Evolutionary conservation across 2,329 filamentous ascomycete species (phyloP).

Genomic region (Fusarium solani-melongenae): DNA sequence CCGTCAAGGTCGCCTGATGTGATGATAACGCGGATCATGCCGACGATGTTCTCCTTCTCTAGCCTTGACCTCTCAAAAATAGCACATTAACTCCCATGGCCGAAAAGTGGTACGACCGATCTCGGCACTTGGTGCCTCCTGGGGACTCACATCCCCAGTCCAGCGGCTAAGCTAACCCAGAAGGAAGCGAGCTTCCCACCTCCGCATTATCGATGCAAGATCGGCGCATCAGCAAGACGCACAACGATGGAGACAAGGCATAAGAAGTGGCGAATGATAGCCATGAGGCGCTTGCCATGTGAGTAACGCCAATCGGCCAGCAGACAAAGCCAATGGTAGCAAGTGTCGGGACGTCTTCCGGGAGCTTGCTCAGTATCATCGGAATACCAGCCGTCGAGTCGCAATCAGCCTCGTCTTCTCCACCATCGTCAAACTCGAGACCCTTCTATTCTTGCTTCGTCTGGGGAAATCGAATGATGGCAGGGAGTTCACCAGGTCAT

Average conservation of each 20-base stretch:
- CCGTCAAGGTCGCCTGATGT: not conserved
- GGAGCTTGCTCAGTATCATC: not conserved
- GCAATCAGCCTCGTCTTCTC: not conserved
- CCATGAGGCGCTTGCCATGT: not conserved
- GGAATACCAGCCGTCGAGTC: not conserved
- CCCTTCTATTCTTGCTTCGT: not conserved
- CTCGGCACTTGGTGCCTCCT: not conserved
- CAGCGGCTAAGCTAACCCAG: not conserved
- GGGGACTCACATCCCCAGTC: not conserved
- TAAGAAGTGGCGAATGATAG: not conserved
- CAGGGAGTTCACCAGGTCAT: not conserved
- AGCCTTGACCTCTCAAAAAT: not conserved
- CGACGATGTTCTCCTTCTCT: not conserved
- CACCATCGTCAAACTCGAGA: not conserved
- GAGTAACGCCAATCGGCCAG: not conserved
- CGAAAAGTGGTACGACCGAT: not conserved
- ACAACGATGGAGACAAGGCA: not conserved
- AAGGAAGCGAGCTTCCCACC: not conserved
- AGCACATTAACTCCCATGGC: not conserved
- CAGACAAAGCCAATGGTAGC: not conserved
- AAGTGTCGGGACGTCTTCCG: conserved; percentile 7
- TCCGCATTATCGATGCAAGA: not conserved
- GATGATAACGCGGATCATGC: not conserved
- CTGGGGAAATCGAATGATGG: not conserved
- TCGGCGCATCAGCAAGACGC: not conserved